These are phyloP conservation scores for Leccinum variicolor DNA, from an alignment of 768 basidiomycete species.

Conservation along the genomic window DNA sequence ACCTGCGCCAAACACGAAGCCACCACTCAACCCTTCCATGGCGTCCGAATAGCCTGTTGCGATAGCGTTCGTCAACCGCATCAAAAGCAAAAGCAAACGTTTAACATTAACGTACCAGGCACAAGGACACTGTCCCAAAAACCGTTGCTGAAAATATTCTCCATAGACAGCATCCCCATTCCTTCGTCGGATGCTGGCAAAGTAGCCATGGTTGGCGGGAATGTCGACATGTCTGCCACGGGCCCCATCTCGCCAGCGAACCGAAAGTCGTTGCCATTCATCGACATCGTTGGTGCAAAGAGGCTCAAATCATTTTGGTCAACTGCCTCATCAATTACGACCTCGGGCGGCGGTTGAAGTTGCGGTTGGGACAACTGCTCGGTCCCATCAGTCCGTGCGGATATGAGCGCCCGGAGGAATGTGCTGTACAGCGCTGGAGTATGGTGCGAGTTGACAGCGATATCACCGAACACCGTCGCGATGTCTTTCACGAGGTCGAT, in stretches of 20 bases:
- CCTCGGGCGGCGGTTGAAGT: slow-evolving; percentile 18
- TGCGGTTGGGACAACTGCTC: slow-evolving; percentile 21
- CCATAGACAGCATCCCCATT: slow-evolving; percentile 66
- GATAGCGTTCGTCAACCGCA: slow-evolving; percentile 3
- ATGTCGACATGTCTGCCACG: slow-evolving; percentile 75
- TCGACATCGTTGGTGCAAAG: slow-evolving; percentile 20
- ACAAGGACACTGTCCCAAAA: slow-evolving; percentile 91
- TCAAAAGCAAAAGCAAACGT: neutral
- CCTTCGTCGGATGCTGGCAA: slow-evolving; percentile 38
- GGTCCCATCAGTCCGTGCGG: slow-evolving; percentile 41
- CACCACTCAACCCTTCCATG: slow-evolving; percentile 80
- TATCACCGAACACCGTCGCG: slow-evolving; percentile 72
- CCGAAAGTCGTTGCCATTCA: slow-evolving; percentile 50
- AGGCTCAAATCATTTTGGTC: slow-evolving; percentile 29
- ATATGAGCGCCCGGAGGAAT: slow-evolving; percentile 76
- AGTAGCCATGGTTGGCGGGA: slow-evolving; percentile 84
- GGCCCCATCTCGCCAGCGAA: slow-evolving; percentile 85
- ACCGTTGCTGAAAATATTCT: slow-evolving; percentile 70
- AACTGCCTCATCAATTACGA: slow-evolving; percentile 15
- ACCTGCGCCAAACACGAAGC: slow-evolving; percentile 81
- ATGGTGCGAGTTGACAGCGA: slow-evolving; percentile 76
- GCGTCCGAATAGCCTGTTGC: slow-evolving; percentile 69
- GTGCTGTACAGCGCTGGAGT: slow-evolving; percentile 88
- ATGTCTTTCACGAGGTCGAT: slow-evolving; percentile 74
- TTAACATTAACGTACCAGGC: slow-evolving; percentile 54